Evolutionary conservation across 2,329 filamentous ascomycete species (phyloP).

Genomic region (Botrytis sinoallii): DNA sequence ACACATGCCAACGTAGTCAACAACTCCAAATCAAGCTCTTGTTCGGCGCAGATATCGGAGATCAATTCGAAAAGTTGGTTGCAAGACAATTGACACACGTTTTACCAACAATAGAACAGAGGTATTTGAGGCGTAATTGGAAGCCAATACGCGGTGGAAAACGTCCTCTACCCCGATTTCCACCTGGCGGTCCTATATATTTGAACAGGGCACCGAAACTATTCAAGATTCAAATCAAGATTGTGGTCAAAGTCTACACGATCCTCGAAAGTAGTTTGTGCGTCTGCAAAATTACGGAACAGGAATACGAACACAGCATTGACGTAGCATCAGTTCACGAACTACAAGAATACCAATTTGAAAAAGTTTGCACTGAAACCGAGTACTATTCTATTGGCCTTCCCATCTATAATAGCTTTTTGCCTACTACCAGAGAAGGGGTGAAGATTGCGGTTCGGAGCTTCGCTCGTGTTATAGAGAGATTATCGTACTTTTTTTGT

Average conservation of each 20-base stretch:
- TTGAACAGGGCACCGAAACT: too few species aligned
- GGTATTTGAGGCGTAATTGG: background rate
- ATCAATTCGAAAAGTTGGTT: background rate
- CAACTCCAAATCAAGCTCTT: background rate
- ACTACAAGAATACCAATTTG: background rate
- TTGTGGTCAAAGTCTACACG: background rate
- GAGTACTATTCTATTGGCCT: fast-evolving
- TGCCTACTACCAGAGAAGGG: background rate
- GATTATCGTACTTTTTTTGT: background rate
- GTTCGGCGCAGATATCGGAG: background rate
- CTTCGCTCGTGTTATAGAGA: background rate
- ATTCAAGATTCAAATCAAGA: background rate
- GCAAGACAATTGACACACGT: background rate
- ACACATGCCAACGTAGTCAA: too few species aligned
- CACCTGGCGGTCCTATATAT: background rate
- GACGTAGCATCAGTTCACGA: background rate
- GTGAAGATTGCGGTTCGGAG: background rate
- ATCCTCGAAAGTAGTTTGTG: background rate
- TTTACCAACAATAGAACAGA: too few species aligned
- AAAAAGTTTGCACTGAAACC: background rate
- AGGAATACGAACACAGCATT: too few species aligned
- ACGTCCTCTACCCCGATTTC: background rate
- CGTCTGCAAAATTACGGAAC: too few species aligned
- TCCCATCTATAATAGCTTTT: background rate
- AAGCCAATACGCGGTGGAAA: background rate